Base-by-base conservation (phyloP, 2,329 filamentous ascomycete genomes). In the Plenodomus biglobosus region DNA sequence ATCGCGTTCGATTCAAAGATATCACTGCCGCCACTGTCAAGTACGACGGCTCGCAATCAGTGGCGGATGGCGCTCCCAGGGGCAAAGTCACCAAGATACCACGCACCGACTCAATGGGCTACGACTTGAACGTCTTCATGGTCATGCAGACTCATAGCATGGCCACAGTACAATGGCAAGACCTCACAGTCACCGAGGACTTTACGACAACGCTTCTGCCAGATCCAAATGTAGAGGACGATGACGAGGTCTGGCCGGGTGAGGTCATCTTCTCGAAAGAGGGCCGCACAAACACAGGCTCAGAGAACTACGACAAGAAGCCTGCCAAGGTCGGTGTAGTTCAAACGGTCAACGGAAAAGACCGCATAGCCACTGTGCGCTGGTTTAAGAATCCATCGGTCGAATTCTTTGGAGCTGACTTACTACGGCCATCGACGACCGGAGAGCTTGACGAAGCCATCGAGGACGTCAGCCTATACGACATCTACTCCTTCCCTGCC, bases 151-250 rank as follows among this genome's bases (percentile, higher is more conserved):
- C 77, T 10, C 71, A 70, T 17, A 80, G 80, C 2, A 67, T 70
- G n/a, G 77, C 78, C 11, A 77, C 71, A 1, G 78, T 85, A 3
- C 76, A 78, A 51, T 85, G 83, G 83, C 82, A 85, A 57, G 80
- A 85, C 59, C 72, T 79, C 15, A 75, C 74, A 8, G 69, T 78
- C 22, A 80, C 79, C 0, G 70, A 72, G 21, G 74, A 81, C 35
- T 43, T 64, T 11, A 75, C 76, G 36, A 74, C 72, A 8, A 62
- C 71, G 6, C 58, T 85, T 3, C 67, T 80, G 3, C 78, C 78
- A 1, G 78, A 81, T 44, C 65, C 72, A 1, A 76, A 77, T 35
- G 71, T 80, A 6, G 79, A 80, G 44, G 79, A 83, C 39, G 76
- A 81, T 44, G 80, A 84, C 46, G 73, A 75, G 41, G 75, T 82